Base-by-base conservation (phyloP, 1,284 basidiomycete genomes). In the Binderoboletus segoi region DNA sequence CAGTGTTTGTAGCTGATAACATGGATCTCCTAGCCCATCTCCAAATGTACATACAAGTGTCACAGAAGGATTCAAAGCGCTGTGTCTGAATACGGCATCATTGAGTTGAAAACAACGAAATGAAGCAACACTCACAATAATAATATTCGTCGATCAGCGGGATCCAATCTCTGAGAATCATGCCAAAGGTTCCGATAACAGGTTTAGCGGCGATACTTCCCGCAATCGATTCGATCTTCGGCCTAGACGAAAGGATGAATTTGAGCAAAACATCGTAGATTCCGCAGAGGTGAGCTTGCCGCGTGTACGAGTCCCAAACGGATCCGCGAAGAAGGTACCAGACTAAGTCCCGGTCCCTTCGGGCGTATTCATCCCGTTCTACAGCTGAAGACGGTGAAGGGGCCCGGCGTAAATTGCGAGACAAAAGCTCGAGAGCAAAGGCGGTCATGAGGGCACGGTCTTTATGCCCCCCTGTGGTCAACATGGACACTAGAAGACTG, bases 111-210 rank as follows among this genome's bases (percentile, higher is more conserved):
- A 21, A 11, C 16, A 42, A 15, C 18, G 44, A 38, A 28, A 48
- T 13, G 44, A 45, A 20, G n/a, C 7, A 20, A 32, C 40, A 60
- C 92, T 68, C 66, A 94, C 93, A 97, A 78, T 95, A 97, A 78
- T 96, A 90, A 77, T 96, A 96, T 70, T 95, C 92, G 73, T 98
- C 91, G 61, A 98, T 93, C 66, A 98, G 77, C 12, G 94, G 94
- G 61, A 97, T 83, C 88, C 96, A 98, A 67, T 96, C 94, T 62
- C 86, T 85, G 59, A 95, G 73, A 54, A 97, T 78, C 23, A 86
- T 85, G 54, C 92, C 84, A 32, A 94, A 74, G 49, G 96, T 69
- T 26, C 89, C 86, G 26, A 98, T 66, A 37, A 96, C 58, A 24
- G 94, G 93, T 50, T 83, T 81, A 58, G 79, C 78, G 20, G 86